Percentiles rank a stretch among this genome's conserved stretches.
phyloP scores from a whole-genome alignment of 1,139 yeast species.

The Sugiyamaella neomexicana region DNA sequence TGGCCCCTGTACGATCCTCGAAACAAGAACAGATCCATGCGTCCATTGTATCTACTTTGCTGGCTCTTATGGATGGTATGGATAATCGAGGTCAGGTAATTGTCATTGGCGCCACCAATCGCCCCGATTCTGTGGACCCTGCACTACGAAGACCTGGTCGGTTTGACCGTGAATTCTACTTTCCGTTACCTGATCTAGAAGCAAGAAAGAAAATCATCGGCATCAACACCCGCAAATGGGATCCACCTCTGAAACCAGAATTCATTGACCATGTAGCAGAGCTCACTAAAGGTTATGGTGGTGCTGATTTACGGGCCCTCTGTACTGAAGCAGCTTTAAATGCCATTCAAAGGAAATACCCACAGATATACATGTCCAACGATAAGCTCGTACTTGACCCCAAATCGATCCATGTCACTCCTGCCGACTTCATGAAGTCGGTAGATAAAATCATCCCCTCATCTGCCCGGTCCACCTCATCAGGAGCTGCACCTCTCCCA shows the following conservation, averaged over 20 bases:
- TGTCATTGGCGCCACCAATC: slow-evolving; percentile 95
- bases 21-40: slow-evolving; percentile 99
- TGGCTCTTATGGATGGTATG: slow-evolving; percentile 99
- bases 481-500: slow-evolving; percentile 78
- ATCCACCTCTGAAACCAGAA: slow-evolving; percentile 59
- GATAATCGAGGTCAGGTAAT: slow-evolving; percentile 95
- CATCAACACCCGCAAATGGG: slow-evolving; percentile 91
- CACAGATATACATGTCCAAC: slow-evolving; percentile 81
- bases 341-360: slow-evolving; percentile 87
- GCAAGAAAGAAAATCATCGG: slow-evolving; percentile 76
- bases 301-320: slow-evolving; percentile 92
- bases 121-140: slow-evolving; percentile 98
- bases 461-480: slow-evolving; percentile 79
- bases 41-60: slow-evolving; percentile 87
- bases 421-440: slow-evolving; percentile 85
- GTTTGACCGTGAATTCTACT: slow-evolving; percentile 94
- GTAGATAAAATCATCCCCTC: slow-evolving; percentile 88
- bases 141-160: slow-evolving; percentile 97
- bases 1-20: slow-evolving; percentile 96
- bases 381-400: slow-evolving; percentile 78
- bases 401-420: slow-evolving; percentile 66
- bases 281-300: slow-evolving; percentile 94
- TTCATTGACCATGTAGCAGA: slow-evolving; percentile 71
- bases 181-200: slow-evolving; percentile 83
- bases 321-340: slow-evolving; percentile 95